A percentile compares a stretch with the other conserved stretches of the same genome.
Conservation (phyloP, 495 filamentous ascomycete genomes). For the Lepraria neglecta region DNA sequence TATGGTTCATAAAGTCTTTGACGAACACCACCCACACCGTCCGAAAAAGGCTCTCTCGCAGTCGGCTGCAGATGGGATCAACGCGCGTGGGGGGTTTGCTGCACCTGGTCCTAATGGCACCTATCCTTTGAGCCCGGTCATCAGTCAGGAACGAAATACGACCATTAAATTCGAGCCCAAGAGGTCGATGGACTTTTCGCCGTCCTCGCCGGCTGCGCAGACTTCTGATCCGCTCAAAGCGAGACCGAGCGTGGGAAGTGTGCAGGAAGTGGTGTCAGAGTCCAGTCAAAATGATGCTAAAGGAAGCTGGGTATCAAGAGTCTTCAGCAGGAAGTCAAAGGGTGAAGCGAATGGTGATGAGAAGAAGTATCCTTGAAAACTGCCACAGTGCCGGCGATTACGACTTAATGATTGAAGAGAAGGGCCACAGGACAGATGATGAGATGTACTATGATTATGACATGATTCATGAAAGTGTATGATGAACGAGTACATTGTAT, state of each 20-base stretch:
- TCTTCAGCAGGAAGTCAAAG: conserved; percentile 9
- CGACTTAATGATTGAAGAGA: neutral
- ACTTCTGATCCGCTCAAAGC: neutral
- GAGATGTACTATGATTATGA: neutral
- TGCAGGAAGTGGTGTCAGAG: neutral
- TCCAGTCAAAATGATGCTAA: neutral
- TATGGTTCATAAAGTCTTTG: too few relatives aligned
- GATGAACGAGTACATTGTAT: neutral
- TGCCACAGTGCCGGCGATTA: neutral
- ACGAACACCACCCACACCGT: neutral
- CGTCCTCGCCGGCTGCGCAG: neutral
- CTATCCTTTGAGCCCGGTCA: neutral
- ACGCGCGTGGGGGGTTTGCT: neutral
- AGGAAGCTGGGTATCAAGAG: neutral
- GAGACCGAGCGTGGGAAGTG: neutral
- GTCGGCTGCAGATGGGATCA: neutral
- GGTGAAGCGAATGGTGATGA: neutral
- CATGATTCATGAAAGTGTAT: neutral
- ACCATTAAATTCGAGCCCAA: neutral
- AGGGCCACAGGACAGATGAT: neutral
- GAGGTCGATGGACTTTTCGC: neutral
- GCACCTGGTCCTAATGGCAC: neutral
- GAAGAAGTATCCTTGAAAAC: conserved; percentile 1
- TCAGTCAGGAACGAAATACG: conserved; percentile 5
- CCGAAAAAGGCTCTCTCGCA: neutral